Percentiles rank a stretch among this genome's conserved stretches.
Evolutionary conservation across 768 basidiomycete genomes (phyloP).

Genomic region (Leucocoprinus sp.): DNA sequence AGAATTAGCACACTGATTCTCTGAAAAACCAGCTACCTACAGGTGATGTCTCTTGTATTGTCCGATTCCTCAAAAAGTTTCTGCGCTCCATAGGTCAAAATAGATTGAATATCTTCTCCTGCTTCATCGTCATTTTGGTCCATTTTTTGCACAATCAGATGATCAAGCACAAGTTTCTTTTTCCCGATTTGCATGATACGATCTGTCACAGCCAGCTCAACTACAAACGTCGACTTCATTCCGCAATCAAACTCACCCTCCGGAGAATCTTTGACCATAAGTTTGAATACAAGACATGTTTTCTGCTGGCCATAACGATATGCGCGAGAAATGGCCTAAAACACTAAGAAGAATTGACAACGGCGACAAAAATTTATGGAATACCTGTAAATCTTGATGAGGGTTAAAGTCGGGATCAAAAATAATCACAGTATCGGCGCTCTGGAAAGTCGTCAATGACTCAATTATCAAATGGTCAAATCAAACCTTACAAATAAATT

Average conservation of each 20-base stretch:
- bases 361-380: slow-evolving; percentile 15
- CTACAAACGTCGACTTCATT: background rate
- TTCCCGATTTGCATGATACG: slow-evolving; percentile 90
- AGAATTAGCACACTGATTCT: background rate
- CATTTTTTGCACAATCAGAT: slow-evolving; percentile 95
- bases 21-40: slow-evolving; percentile 29
- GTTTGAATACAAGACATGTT: slow-evolving; percentile 89
- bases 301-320: slow-evolving; percentile 95
- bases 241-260: slow-evolving; percentile 51
- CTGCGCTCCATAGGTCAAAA: slow-evolving; percentile 83
- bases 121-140: slow-evolving; percentile 71
- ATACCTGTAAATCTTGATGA: slow-evolving; percentile 90
- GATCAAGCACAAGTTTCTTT: slow-evolving; percentile 90
- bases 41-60: slow-evolving; percentile 57
- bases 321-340: slow-evolving; percentile 85
- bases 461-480: background rate
- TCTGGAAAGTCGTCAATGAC: slow-evolving; percentile 32
- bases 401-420: slow-evolving; percentile 98
- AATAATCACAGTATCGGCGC: slow-evolving; percentile 89
- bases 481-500: slow-evolving; percentile 52
- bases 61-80: slow-evolving; percentile 60
- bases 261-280: slow-evolving; percentile 92
- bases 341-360: slow-evolving; percentile 29
- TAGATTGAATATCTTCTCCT: slow-evolving; percentile 77
- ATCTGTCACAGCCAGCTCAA: slow-evolving; percentile 40